Conservation (phyloP, 306 rosid species). For the Quercus bicolor region DNA sequence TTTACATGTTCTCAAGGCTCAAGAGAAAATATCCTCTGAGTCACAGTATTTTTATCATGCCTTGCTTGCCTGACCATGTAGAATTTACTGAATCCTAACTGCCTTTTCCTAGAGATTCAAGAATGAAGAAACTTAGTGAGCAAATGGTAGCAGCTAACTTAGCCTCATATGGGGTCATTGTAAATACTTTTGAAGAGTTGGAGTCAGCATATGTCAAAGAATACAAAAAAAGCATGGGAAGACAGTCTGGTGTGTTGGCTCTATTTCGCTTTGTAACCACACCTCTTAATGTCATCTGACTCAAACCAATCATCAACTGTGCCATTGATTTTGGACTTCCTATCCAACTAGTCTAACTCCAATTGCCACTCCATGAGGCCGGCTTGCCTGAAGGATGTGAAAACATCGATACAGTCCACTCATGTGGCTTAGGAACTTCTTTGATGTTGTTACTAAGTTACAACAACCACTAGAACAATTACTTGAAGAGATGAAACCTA, state of each 20-base stretch:
- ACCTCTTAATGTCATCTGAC: constrained; percentile 15
- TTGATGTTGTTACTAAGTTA: not conserved
- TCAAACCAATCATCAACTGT: not conserved
- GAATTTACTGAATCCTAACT: constrained; percentile 30
- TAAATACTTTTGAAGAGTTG: constrained; percentile 49
- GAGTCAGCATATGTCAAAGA: constrained; percentile 33
- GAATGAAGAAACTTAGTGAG: not conserved
- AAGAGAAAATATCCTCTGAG: not conserved
- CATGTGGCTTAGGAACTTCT: constrained; percentile 14
- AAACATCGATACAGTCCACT: constrained; percentile 8
- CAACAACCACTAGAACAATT: constrained; percentile 21
- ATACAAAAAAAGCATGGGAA: constrained; percentile 8
- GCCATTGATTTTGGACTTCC: not conserved
- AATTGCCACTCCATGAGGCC: constrained; percentile 12
- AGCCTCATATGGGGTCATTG: constrained; percentile 28
- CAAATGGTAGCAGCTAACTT: constrained; percentile 18
- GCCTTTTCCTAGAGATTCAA: not conserved
- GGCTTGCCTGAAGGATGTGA: constrained; percentile 33
- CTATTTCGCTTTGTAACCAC: constrained; percentile 44
- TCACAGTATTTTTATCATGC: constrained; percentile 31
- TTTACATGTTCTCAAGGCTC: not conserved
- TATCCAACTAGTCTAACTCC: constrained; percentile 12
- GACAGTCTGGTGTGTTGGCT: constrained; percentile 45
- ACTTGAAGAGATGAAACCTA: constrained; percentile 1
- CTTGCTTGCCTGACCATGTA: constrained; percentile 31